phyloP scores from a whole-genome alignment of 164 flowering plant genomes.

The Cinnamomum micranthum region DNA sequence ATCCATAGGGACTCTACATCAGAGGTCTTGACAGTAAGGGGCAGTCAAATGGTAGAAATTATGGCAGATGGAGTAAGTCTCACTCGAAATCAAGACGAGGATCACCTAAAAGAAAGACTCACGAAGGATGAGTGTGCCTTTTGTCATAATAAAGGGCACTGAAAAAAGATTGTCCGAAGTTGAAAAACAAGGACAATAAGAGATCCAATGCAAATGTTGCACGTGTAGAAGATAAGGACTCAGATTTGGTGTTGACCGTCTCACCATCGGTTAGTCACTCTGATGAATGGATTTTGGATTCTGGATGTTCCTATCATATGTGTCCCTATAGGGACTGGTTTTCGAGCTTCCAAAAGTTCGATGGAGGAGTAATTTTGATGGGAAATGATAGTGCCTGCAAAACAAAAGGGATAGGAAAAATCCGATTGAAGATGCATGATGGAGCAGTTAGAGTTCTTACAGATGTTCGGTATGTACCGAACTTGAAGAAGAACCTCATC shows the following conservation, averaged over 20 bases:
- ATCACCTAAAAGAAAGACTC: neutral
- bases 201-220: neutral
- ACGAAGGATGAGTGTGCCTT: neutral
- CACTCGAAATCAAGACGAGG: no score
- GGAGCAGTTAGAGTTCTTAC: neutral
- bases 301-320: slow-evolving; percentile 7
- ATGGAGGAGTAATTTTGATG: no score
- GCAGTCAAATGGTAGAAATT: no score
- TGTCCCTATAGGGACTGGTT: neutral
- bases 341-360: no score
- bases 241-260: neutral
- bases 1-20: no score
- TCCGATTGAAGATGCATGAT: slow-evolving; percentile 6
- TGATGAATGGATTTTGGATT: neutral
- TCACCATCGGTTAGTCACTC: neutral
- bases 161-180: slow-evolving; percentile 7
- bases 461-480: neutral
- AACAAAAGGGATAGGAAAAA: slow-evolving; percentile 1
- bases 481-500: neutral
- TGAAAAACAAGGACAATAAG: neutral
- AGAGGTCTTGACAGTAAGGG: no score
- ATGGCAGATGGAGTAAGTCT: no score
- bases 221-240: neutral
- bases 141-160: neutral
- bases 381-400: no score